phyloP scores from a whole-genome alignment of 1,284 basidiomycete genomes.

The Agroathelia rolfsii region DNA sequence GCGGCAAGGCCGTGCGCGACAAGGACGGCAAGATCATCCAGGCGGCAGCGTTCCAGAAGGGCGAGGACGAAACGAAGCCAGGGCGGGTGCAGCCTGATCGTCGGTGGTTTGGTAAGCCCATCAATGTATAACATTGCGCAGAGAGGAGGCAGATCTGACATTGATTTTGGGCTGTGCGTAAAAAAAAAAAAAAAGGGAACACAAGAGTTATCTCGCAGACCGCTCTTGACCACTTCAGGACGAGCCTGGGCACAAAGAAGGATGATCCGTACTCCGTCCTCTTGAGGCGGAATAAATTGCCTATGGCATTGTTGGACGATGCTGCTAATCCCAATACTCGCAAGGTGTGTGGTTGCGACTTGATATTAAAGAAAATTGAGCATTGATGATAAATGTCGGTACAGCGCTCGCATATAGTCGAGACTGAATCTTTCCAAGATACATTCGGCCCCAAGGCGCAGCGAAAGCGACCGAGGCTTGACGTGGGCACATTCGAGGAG shows the following conservation, averaged over 20 bases:
- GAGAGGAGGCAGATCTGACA: conserved; percentile 6
- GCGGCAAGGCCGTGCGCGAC: conserved; percentile 84
- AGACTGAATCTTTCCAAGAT: conserved; percentile 85
- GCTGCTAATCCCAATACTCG: conserved; percentile 67
- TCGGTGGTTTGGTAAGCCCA: conserved; percentile 82
- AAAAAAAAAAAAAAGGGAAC: conserved; percentile 53
- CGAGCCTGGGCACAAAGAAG: conserved; percentile 72
- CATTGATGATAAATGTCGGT: conserved; percentile 6
- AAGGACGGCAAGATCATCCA: conserved; percentile 84
- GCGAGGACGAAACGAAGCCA: conserved; percentile 78
- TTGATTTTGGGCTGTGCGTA: conserved; percentile 1
- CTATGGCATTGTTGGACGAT: conserved; percentile 88
- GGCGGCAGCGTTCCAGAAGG: conserved; percentile 89
- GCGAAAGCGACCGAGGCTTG: conserved; percentile 78
- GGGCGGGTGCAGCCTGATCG: conserved; percentile 89
- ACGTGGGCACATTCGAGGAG: conserved; percentile 83
- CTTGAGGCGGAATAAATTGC: conserved; percentile 84
- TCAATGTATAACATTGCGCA: conserved; percentile 8
- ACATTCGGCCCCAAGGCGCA: conserved; percentile 94
- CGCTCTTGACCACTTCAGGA: conserved; percentile 89
- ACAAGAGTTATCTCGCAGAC: conserved; percentile 97
- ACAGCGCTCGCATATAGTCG: conserved; percentile 83
- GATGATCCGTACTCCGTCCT: conserved; percentile 93
- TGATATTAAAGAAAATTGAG: conserved; percentile 2
- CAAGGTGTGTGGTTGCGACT: conserved; percentile 44